Evolutionary conservation across 2,329 filamentous ascomycete species (phyloP).

Genomic region (Aureobasidium sp.): DNA sequence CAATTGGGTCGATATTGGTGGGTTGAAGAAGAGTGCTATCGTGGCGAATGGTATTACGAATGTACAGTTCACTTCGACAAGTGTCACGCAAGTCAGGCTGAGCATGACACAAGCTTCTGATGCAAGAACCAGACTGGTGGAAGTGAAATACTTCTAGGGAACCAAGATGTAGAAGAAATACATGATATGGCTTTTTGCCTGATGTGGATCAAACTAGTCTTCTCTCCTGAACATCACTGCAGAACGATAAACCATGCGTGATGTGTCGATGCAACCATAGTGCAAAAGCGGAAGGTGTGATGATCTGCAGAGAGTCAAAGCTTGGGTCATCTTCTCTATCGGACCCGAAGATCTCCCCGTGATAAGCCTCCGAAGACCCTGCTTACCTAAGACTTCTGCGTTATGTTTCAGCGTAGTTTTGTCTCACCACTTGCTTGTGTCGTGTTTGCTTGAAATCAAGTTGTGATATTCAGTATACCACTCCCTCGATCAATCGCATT

Average conservation of each 20-base stretch:
- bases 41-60: conserved; percentile 35
- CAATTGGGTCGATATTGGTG: conserved; percentile 27
- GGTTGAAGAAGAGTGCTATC: conserved; percentile 19
- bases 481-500: neutral
- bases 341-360: neutral
- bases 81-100: conserved; percentile 26
- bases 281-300: too few species aligned
- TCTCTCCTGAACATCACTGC: neutral
- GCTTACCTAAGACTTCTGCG: neutral
- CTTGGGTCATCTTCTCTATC: too few species aligned
- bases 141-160: conserved; percentile 31
- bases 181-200: neutral
- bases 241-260: too few species aligned
- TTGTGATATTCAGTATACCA: neutral
- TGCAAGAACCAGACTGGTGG: conserved; percentile 31
- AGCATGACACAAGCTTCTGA: conserved; percentile 29
- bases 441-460: neutral
- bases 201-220: neutral
- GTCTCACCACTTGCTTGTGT: conserved; percentile 1
- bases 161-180: neutral
- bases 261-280: too few species aligned
- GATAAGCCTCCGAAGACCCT: neutral
- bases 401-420: neutral
- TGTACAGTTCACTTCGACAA: conserved; percentile 26
- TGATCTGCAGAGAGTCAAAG: too few species aligned